Conservation (phyloP, 2,329 filamentous ascomycete genomes). For the Neonectria sp. region DNA sequence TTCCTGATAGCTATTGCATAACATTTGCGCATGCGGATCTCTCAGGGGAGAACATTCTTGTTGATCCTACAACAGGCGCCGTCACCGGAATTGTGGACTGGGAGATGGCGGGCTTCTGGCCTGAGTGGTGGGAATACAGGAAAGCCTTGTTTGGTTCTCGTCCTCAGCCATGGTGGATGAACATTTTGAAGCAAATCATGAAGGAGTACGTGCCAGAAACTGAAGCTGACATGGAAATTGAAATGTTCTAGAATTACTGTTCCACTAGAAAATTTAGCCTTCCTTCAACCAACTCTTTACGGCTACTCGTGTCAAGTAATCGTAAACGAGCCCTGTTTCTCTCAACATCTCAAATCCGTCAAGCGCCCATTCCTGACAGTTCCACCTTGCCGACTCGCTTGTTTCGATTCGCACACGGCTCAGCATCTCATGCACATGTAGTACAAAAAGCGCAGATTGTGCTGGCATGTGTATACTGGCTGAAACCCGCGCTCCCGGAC, state of each 20-base stretch:
- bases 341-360: too few relatives aligned
- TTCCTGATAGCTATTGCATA: conserved; percentile 1
- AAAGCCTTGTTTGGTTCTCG: conserved; percentile 12
- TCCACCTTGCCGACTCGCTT: too few relatives aligned
- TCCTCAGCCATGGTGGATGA: background rate
- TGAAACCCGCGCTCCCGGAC: too few relatives aligned
- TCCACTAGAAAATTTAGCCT: too few relatives aligned
- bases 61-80: conserved; percentile 12
- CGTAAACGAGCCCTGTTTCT: too few relatives aligned
- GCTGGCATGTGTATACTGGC: too few relatives aligned
- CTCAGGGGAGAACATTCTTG: conserved; percentile 11
- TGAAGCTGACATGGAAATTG: conserved; percentile 11
- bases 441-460: too few relatives aligned
- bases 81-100: conserved; percentile 16
- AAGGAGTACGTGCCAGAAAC: conserved; percentile 7
- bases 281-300: too few relatives aligned
- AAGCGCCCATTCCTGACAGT: too few relatives aligned
- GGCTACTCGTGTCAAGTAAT: too few relatives aligned
- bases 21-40: conserved; percentile 13
- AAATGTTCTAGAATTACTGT: background rate
- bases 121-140: conserved; percentile 16
- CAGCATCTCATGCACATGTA: too few relatives aligned
- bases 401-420: too few relatives aligned
- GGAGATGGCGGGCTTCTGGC: conserved; percentile 13
- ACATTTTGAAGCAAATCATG: conserved; percentile 16